Base-by-base conservation (phyloP, 2,329 filamentous ascomycete species). In the Sclerotinia trifoliorum region DNA sequence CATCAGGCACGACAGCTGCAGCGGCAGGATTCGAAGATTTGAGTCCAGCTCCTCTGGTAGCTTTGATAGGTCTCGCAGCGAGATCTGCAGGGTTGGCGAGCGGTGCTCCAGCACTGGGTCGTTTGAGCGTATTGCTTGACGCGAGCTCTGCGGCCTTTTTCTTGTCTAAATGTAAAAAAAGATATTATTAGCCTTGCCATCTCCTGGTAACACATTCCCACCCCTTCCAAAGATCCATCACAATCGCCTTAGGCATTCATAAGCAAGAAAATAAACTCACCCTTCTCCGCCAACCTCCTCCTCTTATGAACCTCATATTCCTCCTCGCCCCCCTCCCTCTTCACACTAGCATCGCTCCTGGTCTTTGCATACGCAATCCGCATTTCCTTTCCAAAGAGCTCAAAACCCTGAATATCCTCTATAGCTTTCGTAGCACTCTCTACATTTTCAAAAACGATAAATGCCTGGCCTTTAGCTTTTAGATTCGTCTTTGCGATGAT, bases 401-500 rank as follows among this genome's bases (percentile, higher is more conserved):
- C 91, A 79, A 99, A 99, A 11, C 93, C 94, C 75, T 97, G 91
- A 71, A 96, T 84, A 74, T 96, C 92, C 64, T 96, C 92, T 71
- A 97, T 90, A 24, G 95, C 94, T 71, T 88, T 85, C 65, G 86
- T 83, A 4, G 94, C 94, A n/a, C 89, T 87, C 67, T 93, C 90
- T n/a, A 90, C 82, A 70, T 83, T 86, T 74, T 96, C 93, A 78
- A 93, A 98, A 57, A 98, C 93, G 62, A 99, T 82, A 78, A 99
- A 99, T 0, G 95, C 95, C 80, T 99, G 95, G 17, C 95, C 95
- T 78, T 96, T 97, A 55, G 93, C 92, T 78, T 92, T 94, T 42
- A 98, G 80, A 79, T 96, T 97, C 72, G 87, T 92, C 82, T 96
- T 96, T 56, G 92, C 92, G 69, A 96, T 86, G 64, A 97, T 87